Evolutionary conservation across 106 monocot species (phyloP), one percentile per base, ranked within the genome.

Genomic region (Platanthera zijinensis): DNA sequence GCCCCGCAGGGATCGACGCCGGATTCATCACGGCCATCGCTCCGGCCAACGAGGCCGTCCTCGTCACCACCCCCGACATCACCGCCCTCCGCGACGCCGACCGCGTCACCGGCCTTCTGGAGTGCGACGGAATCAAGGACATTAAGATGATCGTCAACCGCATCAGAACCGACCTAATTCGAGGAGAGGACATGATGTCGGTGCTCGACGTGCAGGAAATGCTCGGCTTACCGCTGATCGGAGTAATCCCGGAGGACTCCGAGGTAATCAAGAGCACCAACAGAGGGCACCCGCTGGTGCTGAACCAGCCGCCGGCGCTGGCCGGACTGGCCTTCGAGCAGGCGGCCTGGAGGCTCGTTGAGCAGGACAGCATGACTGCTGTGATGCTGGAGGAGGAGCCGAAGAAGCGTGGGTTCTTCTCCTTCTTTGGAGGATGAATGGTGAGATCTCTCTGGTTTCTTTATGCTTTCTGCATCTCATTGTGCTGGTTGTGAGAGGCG

Each of bases 251-350:
- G 7, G 96, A 96, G 78, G 96, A 96, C 46, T 74, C 96, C 0
- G 96, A 96, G 87, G 96, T 96, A 14, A 93, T 96, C 7, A 74
- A 84, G 86, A 96, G 96, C 80, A 96, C 96, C 7, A 96, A 96
- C n/a, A 75, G 96, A 51, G 93, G 96, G 48, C 70, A 74, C 61
- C 90, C 93, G 11, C 84, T 96, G 18, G 96, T 96, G 22, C 84
- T 96, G 14, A 91, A 91, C 72, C 76, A 87, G 19, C 91, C 93
- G 5, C 96, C 93, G 4, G 80, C 89, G 1, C 63, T 85, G 39
- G 93, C 93, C 2, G 96, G 96, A 8, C 82, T 96, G 21, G 96
- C 93, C 1, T 89, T 96, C 18, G 96, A 96, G 81, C 93, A 96
- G 86, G 96, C 96, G 0, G 91, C 96, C 5, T 96, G 96, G 96